phyloP scores from a whole-genome alignment of 2,329 filamentous ascomycete species.

The Thelonectria olida region DNA sequence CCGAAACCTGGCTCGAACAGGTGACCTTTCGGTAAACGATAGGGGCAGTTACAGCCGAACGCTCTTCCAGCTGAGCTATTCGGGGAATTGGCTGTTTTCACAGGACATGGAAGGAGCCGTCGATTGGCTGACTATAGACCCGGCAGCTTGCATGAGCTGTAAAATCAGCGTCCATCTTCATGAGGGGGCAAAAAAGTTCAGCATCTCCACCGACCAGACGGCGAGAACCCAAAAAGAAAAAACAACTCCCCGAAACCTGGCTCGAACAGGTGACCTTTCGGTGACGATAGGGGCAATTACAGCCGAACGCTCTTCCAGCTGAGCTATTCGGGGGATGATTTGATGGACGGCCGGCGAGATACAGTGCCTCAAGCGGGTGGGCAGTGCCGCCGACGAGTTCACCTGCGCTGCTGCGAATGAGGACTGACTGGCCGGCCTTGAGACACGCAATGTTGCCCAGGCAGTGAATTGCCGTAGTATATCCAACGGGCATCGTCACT shows the following conservation, averaged over 20 bases:
- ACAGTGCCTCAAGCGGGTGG: neutral
- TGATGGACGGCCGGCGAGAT: neutral
- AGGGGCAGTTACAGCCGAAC: slow-evolving; percentile 36
- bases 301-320: slow-evolving; percentile 33
- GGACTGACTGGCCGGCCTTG: too few relatives aligned
- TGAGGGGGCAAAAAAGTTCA: neutral
- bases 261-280: slow-evolving; percentile 36
- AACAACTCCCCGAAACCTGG: slow-evolving; percentile 31
- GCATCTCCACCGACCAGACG: neutral
- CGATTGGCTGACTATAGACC: too few relatives aligned
- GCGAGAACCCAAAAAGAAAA: slow-evolving; percentile 16
- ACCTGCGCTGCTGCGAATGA: too few relatives aligned
- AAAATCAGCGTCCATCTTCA: neutral
- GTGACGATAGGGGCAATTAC: slow-evolving; percentile 25
- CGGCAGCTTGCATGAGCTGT: neutral
- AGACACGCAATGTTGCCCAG: too few relatives aligned
- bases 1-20: slow-evolving; percentile 40
- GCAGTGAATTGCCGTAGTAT: too few relatives aligned
- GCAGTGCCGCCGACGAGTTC: too few relatives aligned
- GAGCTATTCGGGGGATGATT: slow-evolving; percentile 27
- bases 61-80: slow-evolving; percentile 42
- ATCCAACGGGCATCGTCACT: too few relatives aligned
- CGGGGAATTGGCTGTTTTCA: slow-evolving; percentile 25
- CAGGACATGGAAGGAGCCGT: slow-evolving; percentile 9
- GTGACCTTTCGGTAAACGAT: slow-evolving; percentile 37